phyloP scores from a whole-genome alignment of 2,329 filamentous ascomycete genomes.

The Penicillium sp. region DNA sequence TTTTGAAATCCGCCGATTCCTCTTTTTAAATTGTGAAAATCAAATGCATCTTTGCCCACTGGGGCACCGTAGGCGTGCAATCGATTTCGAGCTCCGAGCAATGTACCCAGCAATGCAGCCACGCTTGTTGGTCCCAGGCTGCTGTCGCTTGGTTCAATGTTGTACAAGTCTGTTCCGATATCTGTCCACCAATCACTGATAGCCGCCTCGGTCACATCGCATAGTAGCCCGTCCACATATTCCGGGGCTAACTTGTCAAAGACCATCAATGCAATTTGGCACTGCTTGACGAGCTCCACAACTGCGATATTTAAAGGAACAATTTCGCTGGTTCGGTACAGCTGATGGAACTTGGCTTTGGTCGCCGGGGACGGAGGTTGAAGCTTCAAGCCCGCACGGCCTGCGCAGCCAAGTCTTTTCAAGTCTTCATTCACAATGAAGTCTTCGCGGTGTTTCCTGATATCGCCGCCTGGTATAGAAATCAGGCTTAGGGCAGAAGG shows the following conservation, averaged over 20 bases:
- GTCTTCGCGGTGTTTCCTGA: conserved; percentile 72
- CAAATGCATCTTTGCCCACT: conserved; percentile 87
- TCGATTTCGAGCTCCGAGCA: conserved; percentile 87
- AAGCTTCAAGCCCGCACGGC: conserved; percentile 79
- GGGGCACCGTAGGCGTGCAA: conserved; percentile 81
- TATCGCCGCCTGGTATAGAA: conserved; percentile 79
- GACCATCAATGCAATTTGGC: conserved; percentile 81
- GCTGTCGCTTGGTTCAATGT: conserved; percentile 87
- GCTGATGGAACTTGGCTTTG: conserved; percentile 84
- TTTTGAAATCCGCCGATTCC: conserved; percentile 90
- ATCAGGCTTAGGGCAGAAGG: conserved; percentile 93
- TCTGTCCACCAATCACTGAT: conserved; percentile 96
- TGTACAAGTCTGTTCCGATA: conserved; percentile 87
- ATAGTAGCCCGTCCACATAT: conserved; percentile 88
- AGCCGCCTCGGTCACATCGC: conserved; percentile 86
- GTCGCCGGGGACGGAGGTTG: conserved; percentile 76
- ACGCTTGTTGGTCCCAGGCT: conserved; percentile 91
- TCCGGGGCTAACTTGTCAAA: conserved; percentile 85
- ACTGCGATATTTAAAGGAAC: conserved; percentile 76
- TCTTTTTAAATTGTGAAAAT: conserved; percentile 75
- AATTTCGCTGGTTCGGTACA: conserved; percentile 83
- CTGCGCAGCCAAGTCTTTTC: conserved; percentile 88
- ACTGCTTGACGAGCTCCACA: conserved; percentile 84
- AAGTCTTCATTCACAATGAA: conserved; percentile 95
- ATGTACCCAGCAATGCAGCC: conserved; percentile 77